These are phyloP conservation scores for Ehretia macrophylla DNA, from an alignment of 257 asterid species.

Conservation along the genomic window DNA sequence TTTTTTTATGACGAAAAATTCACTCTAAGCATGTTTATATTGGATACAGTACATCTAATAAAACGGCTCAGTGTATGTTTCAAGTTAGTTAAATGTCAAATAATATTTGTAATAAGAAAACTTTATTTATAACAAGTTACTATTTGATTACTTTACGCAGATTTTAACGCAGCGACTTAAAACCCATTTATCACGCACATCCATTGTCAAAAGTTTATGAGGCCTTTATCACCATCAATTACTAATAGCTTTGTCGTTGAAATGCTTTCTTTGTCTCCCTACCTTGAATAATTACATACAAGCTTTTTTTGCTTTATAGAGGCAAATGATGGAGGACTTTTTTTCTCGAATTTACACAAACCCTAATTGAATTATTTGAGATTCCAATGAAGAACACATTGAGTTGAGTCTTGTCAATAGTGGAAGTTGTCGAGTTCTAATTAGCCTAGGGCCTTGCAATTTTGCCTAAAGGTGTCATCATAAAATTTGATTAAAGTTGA, in stretches of 20 bases:
- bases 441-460: conserved; percentile 21
- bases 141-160: too few species aligned
- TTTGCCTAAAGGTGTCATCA: conserved; percentile 19
- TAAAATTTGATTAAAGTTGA: conserved; percentile 18
- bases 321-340: conserved; percentile 49
- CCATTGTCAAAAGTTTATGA: conserved; percentile 21
- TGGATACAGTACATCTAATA: too few species aligned
- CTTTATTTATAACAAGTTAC: too few species aligned
- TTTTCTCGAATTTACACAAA: conserved; percentile 44
- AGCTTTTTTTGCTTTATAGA: conserved; percentile 40
- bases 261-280: conserved; percentile 51
- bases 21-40: too few species aligned
- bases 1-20: too few species aligned
- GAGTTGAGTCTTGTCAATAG: conserved; percentile 75
- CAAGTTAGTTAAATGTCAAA: too few species aligned
- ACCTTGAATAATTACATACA: conserved; percentile 39
- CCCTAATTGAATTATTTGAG: conserved; percentile 32
- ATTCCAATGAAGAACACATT: conserved; percentile 30
- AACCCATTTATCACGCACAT: conserved; percentile 10
- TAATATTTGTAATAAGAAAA: too few species aligned
- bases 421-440: conserved; percentile 34
- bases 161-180: too few species aligned
- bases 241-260: conserved; percentile 53
- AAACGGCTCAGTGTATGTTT: too few species aligned
- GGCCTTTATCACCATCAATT: conserved; percentile 26